Evolutionary conservation across 2,329 filamentous ascomycete species (phyloP).

Genomic region (Tolypocladium capitatum): DNA sequence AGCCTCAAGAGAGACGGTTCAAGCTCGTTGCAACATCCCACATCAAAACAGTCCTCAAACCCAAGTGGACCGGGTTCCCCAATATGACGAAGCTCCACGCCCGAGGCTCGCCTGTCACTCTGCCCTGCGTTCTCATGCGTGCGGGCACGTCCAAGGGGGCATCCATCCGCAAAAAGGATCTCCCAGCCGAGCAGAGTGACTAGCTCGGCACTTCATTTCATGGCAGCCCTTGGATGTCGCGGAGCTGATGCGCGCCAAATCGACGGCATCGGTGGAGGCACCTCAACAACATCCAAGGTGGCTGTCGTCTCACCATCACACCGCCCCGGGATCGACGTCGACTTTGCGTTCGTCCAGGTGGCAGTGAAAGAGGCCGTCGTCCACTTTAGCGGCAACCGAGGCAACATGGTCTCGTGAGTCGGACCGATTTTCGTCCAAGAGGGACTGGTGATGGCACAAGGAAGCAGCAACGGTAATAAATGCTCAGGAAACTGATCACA

Average conservation of each 20-base stretch:
- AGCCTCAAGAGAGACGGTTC: no score
- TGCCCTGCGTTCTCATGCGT: slow-evolving; percentile 45
- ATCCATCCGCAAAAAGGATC: slow-evolving; percentile 39
- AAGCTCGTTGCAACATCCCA: no score
- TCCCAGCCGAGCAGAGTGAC: slow-evolving; percentile 29
- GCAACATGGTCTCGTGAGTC: slow-evolving; percentile 48
- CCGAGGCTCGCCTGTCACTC: slow-evolving; percentile 4
- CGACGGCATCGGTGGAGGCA: slow-evolving; percentile 48
- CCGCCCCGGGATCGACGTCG: slow-evolving; percentile 36
- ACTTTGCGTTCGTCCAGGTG: slow-evolving; percentile 51
- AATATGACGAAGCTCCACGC: background rate
- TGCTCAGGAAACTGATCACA: no score
- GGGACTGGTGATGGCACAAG: slow-evolving; percentile 20
- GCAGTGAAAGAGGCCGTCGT: slow-evolving; percentile 41
- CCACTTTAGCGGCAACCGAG: slow-evolving; percentile 49
- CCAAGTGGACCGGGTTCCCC: background rate
- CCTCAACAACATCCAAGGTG: slow-evolving; percentile 48
- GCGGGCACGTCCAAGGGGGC: slow-evolving; percentile 51
- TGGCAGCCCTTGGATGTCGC: slow-evolving; percentile 38
- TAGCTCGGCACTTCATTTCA: slow-evolving; percentile 44
- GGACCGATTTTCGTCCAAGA: slow-evolving; percentile 46
- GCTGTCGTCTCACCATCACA: slow-evolving; percentile 34
- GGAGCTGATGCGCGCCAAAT: slow-evolving; percentile 44
- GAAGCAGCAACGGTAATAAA: slow-evolving; percentile 10
- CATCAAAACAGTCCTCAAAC: no score